Conservation (phyloP, 1,284 basidiomycete genomes). For the Rhodotorula mucilaginosa region DNA sequence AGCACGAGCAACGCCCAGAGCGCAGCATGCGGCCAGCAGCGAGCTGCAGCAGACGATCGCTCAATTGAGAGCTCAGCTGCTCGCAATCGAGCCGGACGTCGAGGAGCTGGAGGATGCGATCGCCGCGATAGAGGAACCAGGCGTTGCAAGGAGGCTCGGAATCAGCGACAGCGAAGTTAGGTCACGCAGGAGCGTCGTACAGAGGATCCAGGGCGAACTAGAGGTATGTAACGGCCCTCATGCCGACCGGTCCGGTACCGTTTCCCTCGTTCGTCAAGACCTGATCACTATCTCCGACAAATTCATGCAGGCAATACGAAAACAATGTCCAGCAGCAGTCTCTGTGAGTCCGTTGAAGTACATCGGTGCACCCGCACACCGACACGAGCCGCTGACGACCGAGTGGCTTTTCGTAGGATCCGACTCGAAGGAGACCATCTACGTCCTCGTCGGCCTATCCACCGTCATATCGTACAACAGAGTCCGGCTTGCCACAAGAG, state of each 20-base stretch:
- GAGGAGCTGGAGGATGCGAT: slow-evolving; percentile 87
- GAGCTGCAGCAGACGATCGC: slow-evolving; percentile 21
- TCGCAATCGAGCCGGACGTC: slow-evolving; percentile 73
- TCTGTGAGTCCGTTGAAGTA: neutral
- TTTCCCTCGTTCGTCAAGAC: too few species aligned
- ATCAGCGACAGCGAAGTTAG: slow-evolving; percentile 70
- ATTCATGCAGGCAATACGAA: slow-evolving; percentile 11
- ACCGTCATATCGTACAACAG: slow-evolving; percentile 6
- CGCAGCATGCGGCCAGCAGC: neutral
- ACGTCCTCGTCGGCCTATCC: slow-evolving; percentile 8
- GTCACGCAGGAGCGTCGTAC: slow-evolving; percentile 69
- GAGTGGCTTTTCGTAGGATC: slow-evolving; percentile 1
- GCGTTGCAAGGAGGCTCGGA: slow-evolving; percentile 78
- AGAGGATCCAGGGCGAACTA: slow-evolving; percentile 67
- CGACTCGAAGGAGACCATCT: slow-evolving; percentile 8
- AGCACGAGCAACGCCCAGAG: neutral
- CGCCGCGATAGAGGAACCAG: slow-evolving; percentile 68
- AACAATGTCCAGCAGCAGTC: neutral
- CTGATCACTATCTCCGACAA: neutral
- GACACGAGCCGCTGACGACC: too few species aligned
- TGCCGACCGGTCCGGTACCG: neutral
- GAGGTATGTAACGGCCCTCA: slow-evolving; percentile 59
- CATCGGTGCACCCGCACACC: too few species aligned
- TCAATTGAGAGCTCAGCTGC: slow-evolving; percentile 71
- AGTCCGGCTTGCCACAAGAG: neutral